These are phyloP conservation scores for Nicotiana sylvestris DNA, from an alignment of 257 asterid species.

Conservation along the genomic window DNA sequence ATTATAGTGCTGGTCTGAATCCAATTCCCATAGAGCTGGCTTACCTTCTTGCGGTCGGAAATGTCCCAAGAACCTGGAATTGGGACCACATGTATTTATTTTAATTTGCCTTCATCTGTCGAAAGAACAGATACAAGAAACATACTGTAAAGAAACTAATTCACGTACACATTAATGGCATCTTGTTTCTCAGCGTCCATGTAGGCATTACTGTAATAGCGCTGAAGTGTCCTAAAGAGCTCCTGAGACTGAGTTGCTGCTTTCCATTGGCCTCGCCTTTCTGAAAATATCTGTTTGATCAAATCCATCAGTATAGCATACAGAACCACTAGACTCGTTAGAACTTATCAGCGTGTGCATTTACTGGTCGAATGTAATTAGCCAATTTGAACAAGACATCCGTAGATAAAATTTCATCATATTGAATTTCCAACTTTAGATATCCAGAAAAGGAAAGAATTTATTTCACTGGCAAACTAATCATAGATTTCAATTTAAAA, in stretches of 20 bases:
- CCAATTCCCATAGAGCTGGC: conserved; percentile 88
- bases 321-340: neutral
- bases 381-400: neutral
- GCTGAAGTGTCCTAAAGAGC: conserved; percentile 73
- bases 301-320: conserved; percentile 10
- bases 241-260: conserved; percentile 92
- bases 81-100: neutral
- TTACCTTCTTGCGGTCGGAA: conserved; percentile 85
- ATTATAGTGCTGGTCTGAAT: conserved; percentile 75
- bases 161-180: conserved; percentile 80
- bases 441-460: neutral
- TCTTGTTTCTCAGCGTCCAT: conserved; percentile 95
- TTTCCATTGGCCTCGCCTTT: conserved; percentile 93
- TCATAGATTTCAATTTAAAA: neutral
- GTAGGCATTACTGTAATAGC: conserved; percentile 77
- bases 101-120: neutral
- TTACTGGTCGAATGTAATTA: neutral
- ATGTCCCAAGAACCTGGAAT: conserved; percentile 83
- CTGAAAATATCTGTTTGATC: conserved; percentile 71
- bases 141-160: neutral
- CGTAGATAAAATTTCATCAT: neutral
- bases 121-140: neutral
- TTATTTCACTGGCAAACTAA: neutral
- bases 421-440: neutral
- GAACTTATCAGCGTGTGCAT: neutral